phyloP scores from a whole-genome alignment of 2,329 filamentous ascomycete species.

The Claviceps arundinis region DNA sequence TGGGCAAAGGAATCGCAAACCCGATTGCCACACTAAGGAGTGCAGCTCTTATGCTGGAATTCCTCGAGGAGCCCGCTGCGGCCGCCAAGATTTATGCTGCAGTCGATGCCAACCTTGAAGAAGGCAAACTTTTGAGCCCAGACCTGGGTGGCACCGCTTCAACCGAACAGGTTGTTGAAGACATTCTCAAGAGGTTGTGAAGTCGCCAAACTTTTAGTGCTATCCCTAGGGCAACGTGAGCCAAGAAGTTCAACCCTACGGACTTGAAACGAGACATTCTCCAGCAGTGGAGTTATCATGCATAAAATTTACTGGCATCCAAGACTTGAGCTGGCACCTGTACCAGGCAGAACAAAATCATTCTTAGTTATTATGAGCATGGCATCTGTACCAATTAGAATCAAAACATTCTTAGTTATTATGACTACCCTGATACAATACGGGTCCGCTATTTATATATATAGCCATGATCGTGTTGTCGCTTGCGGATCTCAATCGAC shows the following conservation, averaged over 20 bases:
- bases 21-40: constrained; percentile 89
- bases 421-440: too few relatives aligned
- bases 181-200: constrained; percentile 74
- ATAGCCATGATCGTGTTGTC: background rate
- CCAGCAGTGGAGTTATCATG: too few relatives aligned
- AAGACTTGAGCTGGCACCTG: too few relatives aligned
- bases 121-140: constrained; percentile 69
- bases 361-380: too few relatives aligned
- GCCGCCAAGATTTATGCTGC: constrained; percentile 84
- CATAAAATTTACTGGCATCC: too few relatives aligned
- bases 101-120: constrained; percentile 79
- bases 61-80: constrained; percentile 74
- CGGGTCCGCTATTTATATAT: background rate
- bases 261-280: background rate
- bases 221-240: background rate
- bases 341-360: too few relatives aligned
- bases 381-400: too few relatives aligned
- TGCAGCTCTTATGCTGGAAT: constrained; percentile 91
- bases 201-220: background rate
- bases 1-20: constrained; percentile 86
- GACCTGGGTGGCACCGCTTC: constrained; percentile 81
- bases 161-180: constrained; percentile 75
- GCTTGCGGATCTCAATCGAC: background rate
- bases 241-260: too few relatives aligned
- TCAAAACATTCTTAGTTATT: too few relatives aligned